Percentiles rank a stretch among this genome's conserved stretches.
Conservation (phyloP, 352 stramenopile genomes). For the Phytopythium sindhum region DNA sequence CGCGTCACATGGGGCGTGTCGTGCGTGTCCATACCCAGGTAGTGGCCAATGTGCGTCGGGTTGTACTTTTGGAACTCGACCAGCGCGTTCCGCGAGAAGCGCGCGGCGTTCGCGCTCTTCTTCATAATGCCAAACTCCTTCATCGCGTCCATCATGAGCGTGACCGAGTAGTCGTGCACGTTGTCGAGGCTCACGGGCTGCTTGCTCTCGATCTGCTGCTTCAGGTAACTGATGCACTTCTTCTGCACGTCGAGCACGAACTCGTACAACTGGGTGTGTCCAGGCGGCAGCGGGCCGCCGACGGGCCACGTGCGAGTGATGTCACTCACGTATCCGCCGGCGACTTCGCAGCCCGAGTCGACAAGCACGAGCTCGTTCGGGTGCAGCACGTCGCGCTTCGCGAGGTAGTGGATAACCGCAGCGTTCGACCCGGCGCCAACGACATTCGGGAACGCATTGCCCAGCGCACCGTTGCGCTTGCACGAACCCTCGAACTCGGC, state of each 20-base stretch:
- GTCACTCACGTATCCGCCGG: conserved; percentile 75
- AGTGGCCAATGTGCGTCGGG: conserved; percentile 83
- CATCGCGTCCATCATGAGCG: conserved; percentile 67
- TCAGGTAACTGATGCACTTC: conserved; percentile 57
- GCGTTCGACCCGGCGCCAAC: conserved; percentile 72
- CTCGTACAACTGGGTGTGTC: conserved; percentile 66
- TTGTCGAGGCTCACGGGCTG: conserved; percentile 64
- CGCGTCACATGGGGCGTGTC: conserved; percentile 75
- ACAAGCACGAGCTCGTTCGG: conserved; percentile 80
- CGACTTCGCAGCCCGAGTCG: conserved; percentile 78
- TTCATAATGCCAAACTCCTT: conserved; percentile 61
- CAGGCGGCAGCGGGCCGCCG: conserved; percentile 33
- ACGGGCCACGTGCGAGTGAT: conserved; percentile 83
- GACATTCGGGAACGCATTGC: conserved; percentile 83
- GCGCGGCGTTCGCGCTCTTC: conserved; percentile 16
- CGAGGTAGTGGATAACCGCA: conserved; percentile 82
- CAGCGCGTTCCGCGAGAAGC: conserved; percentile 30
- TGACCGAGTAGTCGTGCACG: conserved; percentile 70
- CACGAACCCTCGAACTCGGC: conserved; percentile 68
- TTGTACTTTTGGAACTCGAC: conserved; percentile 81
- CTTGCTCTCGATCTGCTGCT: conserved; percentile 36
- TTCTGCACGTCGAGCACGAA: conserved; percentile 81
- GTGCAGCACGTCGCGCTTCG: conserved; percentile 59
- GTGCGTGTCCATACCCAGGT: conserved; percentile 82
- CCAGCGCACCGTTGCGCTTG: conserved; percentile 71